phyloP scores from a whole-genome alignment of 2,329 filamentous ascomycete genomes.

The Xylaria sp. region DNA sequence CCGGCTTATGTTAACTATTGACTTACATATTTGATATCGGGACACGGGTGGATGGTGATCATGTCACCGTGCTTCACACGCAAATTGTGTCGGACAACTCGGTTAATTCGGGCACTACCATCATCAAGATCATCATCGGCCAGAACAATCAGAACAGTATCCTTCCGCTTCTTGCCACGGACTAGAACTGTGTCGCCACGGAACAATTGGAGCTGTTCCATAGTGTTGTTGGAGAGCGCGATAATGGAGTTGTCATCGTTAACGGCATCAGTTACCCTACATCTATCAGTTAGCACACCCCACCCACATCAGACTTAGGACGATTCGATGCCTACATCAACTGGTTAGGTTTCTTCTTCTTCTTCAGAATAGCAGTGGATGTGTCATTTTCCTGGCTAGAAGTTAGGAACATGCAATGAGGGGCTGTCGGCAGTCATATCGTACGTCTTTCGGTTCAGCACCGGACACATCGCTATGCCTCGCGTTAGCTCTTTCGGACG shows the following conservation, averaged over 20 bases:
- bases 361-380: slow-evolving; percentile 96
- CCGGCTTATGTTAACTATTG: not conserved
- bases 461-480: slow-evolving; percentile 80
- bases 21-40: slow-evolving; percentile 99
- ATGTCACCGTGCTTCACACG: slow-evolving; percentile 98
- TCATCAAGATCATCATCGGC: slow-evolving; percentile 98
- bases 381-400: slow-evolving; percentile 78
- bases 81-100: slow-evolving; percentile 97
- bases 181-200: slow-evolving; percentile 97
- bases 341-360: slow-evolving; percentile 99
- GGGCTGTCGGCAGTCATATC: slow-evolving; percentile 40
- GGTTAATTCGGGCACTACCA: slow-evolving; percentile 95
- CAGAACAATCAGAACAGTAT: slow-evolving; percentile 96
- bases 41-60: slow-evolving; percentile 95
- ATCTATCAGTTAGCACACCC: slow-evolving; percentile 31
- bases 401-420: slow-evolving; percentile 32
- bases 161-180: slow-evolving; percentile 99
- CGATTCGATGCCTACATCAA: slow-evolving; percentile 69
- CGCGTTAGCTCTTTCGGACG: slow-evolving; percentile 45
- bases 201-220: slow-evolving; percentile 98
- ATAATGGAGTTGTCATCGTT: slow-evolving; percentile 99
- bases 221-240: slow-evolving; percentile 95
- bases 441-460: slow-evolving; percentile 82
- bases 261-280: slow-evolving; percentile 93
- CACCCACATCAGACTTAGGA: not conserved